phyloP scores from a whole-genome alignment of 768 basidiomycete species.

The Tephrocybe sp. region DNA sequence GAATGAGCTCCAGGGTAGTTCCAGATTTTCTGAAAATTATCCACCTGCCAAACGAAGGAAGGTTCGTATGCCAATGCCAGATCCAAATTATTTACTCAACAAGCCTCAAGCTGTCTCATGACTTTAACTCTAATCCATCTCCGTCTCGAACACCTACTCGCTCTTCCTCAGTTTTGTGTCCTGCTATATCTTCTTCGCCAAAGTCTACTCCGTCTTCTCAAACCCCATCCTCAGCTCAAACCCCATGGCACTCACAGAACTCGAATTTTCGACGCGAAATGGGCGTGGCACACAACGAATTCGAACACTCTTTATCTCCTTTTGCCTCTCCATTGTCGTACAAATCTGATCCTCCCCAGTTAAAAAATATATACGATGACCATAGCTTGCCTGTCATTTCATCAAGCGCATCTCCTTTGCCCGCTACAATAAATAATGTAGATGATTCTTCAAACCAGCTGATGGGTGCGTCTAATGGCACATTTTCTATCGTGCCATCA shows the following conservation, averaged over 20 bases:
- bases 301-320: conserved; percentile 9
- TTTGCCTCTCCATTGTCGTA: neutral
- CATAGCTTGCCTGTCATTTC: neutral
- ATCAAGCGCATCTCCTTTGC: neutral
- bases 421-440: too few relatives aligned
- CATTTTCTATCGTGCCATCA: too few relatives aligned
- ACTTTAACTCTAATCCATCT: neutral
- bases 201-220: too few relatives aligned
- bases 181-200: conserved; percentile 1
- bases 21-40: conserved; percentile 2
- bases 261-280: too few relatives aligned
- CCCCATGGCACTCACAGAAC: too few relatives aligned
- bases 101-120: conserved; percentile 1
- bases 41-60: conserved; percentile 23
- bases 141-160: neutral
- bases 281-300: neutral
- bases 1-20: neutral
- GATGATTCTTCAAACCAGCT: too few relatives aligned
- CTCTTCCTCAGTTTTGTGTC: neutral
- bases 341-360: too few relatives aligned
- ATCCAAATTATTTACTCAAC: neutral
- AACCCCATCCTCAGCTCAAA: too few relatives aligned
- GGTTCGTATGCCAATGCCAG: conserved; percentile 8
- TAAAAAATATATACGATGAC: neutral
- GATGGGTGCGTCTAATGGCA: too few relatives aligned